These are phyloP conservation scores for Colletotrichum chrysophilum DNA, from an alignment of 2,329 filamentous ascomycete genomes.

Conservation along the genomic window DNA sequence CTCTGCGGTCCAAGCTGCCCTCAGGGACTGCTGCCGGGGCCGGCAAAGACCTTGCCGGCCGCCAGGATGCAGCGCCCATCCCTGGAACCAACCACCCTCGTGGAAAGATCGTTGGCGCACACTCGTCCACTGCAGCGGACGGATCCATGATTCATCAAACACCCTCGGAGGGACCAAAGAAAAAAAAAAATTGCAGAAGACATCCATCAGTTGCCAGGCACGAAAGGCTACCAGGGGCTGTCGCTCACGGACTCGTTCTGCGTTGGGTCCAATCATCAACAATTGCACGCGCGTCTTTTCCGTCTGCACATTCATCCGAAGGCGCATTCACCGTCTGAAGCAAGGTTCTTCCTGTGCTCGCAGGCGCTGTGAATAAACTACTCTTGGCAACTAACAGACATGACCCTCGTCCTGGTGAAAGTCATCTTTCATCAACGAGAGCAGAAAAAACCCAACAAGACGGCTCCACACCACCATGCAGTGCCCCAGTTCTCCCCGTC, in stretches of 20 bases:
- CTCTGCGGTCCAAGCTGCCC: slow-evolving; percentile 1
- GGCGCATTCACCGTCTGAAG: neutral
- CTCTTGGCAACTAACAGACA: slow-evolving; percentile 6
- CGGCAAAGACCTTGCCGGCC: slow-evolving; percentile 7
- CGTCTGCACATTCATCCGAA: neutral
- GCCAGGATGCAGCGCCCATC: neutral
- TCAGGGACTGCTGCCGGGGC: neutral
- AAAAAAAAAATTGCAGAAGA: neutral
- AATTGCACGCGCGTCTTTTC: neutral
- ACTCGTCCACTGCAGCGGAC: neutral
- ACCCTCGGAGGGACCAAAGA: neutral
- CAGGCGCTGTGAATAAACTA: slow-evolving; percentile 7
- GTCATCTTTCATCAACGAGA: neutral
- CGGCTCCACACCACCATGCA: neutral
- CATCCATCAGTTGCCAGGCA: neutral
- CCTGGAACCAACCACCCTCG: slow-evolving; percentile 8
- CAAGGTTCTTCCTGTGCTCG: neutral
- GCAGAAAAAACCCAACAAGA: neutral
- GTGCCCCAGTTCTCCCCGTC: slow-evolving; percentile 8
- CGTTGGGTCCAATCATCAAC: neutral
- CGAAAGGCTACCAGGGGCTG: neutral
- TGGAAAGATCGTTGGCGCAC: slow-evolving; percentile 16
- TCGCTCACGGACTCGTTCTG: neutral
- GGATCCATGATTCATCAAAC: slow-evolving; percentile 17
- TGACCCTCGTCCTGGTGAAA: slow-evolving; percentile 1